phyloP scores from a whole-genome alignment of 352 stramenopile genomes.

The Phytophthora constricta region DNA sequence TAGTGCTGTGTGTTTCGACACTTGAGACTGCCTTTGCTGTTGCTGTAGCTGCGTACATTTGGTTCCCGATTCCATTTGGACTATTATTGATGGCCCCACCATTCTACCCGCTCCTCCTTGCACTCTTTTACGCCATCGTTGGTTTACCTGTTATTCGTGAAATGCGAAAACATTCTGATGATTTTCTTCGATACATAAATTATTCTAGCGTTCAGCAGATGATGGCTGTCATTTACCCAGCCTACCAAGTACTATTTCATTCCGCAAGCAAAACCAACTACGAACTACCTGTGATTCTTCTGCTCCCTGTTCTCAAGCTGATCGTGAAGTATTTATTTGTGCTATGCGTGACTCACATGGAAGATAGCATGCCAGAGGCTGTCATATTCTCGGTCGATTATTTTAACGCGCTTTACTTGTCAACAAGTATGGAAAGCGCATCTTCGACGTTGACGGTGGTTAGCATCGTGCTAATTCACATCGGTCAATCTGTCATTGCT shows the following conservation, averaged over 20 bases:
- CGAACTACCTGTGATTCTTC: conserved; percentile 27
- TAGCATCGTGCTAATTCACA: conserved; percentile 4
- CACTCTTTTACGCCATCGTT: conserved; percentile 20
- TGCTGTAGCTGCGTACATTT: conserved; percentile 9
- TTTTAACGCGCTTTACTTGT: conserved; percentile 32
- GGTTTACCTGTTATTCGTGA: conserved; percentile 1
- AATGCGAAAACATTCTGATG: conserved; percentile 1
- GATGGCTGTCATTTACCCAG: conserved; percentile 32
- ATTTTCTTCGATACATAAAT: conserved; percentile 23
- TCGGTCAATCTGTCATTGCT: not conserved
- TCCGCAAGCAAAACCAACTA: conserved; percentile 11
- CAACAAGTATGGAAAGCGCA: conserved; percentile 22
- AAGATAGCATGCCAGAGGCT: conserved; percentile 16
- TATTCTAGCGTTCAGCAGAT: conserved; percentile 10
- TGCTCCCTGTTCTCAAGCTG: conserved; percentile 33
- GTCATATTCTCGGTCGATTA: conserved; percentile 22
- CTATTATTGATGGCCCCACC: conserved; percentile 21
- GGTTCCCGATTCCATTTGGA: conserved; percentile 23
- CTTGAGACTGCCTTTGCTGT: conserved; percentile 8
- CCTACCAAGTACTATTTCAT: conserved; percentile 31
- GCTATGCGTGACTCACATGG: conserved; percentile 1
- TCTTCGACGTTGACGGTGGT: conserved; percentile 8
- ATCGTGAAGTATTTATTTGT: conserved; percentile 19
- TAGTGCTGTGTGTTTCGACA: conserved; percentile 8
- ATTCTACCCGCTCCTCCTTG: conserved; percentile 25